Conservation (phyloP, 2,329 filamentous ascomycete genomes). For the Paramyrothecium sp. region DNA sequence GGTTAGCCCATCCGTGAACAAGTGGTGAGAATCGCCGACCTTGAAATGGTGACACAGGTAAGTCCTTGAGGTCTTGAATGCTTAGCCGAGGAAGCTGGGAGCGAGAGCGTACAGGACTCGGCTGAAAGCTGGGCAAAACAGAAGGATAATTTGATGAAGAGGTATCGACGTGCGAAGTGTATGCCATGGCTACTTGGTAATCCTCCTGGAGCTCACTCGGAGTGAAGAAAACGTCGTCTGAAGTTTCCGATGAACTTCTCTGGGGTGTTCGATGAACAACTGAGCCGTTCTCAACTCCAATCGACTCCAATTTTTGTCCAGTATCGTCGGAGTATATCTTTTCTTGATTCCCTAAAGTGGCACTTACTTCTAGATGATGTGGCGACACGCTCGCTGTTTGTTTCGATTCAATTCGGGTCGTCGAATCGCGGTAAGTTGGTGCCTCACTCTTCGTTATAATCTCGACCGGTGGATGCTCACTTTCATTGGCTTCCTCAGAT, state of each 20-base stretch:
- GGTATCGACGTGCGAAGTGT: conserved; percentile 16
- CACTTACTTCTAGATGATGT: too few species aligned
- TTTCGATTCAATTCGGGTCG: not conserved
- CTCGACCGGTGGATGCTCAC: not conserved
- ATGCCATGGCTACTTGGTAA: conserved; percentile 9
- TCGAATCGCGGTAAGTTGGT: not conserved
- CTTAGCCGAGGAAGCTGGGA: conserved; percentile 24
- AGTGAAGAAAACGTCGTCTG: not conserved
- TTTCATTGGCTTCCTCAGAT: conserved; percentile 13
- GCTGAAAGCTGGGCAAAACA: conserved; percentile 27
- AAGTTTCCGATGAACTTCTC: not conserved
- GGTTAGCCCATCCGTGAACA: not conserved
- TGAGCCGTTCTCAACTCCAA: not conserved
- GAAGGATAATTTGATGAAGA: conserved; percentile 33
- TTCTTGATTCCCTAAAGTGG: too few species aligned
- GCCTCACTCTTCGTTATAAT: not conserved
- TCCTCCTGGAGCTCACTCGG: conserved; percentile 8
- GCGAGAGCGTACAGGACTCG: conserved; percentile 26
- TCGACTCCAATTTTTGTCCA: not conserved
- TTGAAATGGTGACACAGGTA: conserved; percentile 32
- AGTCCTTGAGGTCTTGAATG: conserved; percentile 28
- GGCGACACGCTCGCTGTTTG: not conserved
- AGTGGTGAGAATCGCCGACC: conserved; percentile 18
- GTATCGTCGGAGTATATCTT: not conserved
- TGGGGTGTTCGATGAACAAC: not conserved